phyloP scores from a whole-genome alignment of 2,329 filamentous ascomycete genomes.

The Stagonosporopsis cucurbitacearum region DNA sequence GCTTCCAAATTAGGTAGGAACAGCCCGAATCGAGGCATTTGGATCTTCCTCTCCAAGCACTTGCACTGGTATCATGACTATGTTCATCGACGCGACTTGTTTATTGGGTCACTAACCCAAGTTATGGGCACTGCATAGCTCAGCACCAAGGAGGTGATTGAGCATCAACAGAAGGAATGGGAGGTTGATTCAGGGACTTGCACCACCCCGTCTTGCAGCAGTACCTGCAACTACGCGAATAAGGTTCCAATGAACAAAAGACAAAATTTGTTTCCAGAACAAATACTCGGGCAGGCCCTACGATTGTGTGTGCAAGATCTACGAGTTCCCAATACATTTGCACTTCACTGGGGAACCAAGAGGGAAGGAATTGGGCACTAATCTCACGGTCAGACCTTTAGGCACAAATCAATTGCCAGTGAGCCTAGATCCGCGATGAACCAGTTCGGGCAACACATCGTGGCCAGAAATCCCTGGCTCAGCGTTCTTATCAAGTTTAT shows the following conservation, averaged over 20 bases:
- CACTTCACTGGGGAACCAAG: not conserved
- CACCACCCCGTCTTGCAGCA: not conserved
- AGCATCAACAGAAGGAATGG: not conserved
- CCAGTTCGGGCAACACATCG: not conserved
- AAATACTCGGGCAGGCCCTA: not conserved
- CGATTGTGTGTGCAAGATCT: not conserved
- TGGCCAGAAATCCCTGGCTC: not conserved
- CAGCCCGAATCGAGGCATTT: not conserved
- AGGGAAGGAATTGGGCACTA: not conserved
- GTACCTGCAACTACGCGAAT: not conserved
- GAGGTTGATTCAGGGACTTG: not conserved
- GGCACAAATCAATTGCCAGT: not conserved
- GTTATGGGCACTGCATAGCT: not conserved
- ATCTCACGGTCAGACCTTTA: not conserved
- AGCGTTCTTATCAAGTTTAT: not conserved
- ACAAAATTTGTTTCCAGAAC: not conserved
- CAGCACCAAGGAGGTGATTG: not conserved
- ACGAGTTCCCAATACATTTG: not conserved
- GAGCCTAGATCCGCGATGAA: not conserved
- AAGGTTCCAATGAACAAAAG: not conserved
- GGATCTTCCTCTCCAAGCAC: too few species aligned
- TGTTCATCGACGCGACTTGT: too few species aligned
- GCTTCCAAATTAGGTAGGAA: constrained; percentile 10
- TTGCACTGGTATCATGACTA: too few species aligned
- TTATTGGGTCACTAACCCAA: not conserved